Percentiles rank a stretch among this genome's conserved stretches.
Evolutionary conservation across 1,284 basidiomycete genomes (phyloP).

Genomic region (Cystobasidium slooffiae): DNA sequence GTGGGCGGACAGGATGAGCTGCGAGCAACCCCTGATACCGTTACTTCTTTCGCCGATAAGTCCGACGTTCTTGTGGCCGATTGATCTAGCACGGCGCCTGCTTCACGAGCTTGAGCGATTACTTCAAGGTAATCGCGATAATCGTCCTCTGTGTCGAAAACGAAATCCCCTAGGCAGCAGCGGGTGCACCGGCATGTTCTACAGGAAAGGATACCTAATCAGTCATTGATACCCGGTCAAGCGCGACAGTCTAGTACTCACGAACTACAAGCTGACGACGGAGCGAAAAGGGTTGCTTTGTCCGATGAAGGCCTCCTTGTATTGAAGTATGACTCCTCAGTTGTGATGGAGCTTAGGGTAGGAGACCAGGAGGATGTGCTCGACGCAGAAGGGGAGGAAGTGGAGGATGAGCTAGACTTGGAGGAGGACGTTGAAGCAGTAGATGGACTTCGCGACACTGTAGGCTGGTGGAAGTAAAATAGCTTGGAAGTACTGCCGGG

Average conservation of each 20-base stretch:
- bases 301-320: neutral
- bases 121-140: slow-evolving; percentile 30
- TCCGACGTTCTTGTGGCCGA: neutral
- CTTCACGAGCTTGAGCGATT: slow-evolving; percentile 6
- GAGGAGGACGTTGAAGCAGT: slow-evolving; percentile 11
- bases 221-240: neutral
- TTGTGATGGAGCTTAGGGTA: neutral
- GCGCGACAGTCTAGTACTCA: neutral
- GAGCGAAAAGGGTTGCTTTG: neutral
- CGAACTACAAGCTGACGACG: neutral
- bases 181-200: slow-evolving; percentile 18
- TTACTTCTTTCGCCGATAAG: neutral
- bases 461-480: neutral
- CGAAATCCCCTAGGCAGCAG: slow-evolving; percentile 30
- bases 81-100: neutral
- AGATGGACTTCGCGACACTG: slow-evolving; percentile 2
- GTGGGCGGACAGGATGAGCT: neutral
- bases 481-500: neutral
- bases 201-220: neutral
- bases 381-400: slow-evolving; percentile 1
- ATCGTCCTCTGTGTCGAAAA: slow-evolving; percentile 27
- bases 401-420: neutral
- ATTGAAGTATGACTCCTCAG: slow-evolving; percentile 2
- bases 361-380: neutral
- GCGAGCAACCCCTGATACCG: neutral